phyloP scores from a whole-genome alignment of 768 basidiomycete genomes.

The Boletus pseudopeckii region DNA sequence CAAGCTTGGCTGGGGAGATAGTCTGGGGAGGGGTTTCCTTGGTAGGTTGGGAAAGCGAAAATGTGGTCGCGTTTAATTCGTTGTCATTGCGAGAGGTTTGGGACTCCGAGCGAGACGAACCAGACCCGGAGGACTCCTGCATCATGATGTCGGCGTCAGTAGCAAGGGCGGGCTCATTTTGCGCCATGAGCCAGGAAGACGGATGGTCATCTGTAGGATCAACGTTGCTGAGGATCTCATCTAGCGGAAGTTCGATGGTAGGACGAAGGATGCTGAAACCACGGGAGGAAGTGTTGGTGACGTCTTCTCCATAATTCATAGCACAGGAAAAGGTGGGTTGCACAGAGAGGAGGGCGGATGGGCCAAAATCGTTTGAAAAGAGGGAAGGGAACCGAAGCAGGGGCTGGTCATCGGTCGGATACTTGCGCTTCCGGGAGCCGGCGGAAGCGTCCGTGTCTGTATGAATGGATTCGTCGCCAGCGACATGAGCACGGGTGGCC shows the following conservation, averaged over 20 bases:
- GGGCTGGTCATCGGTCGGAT: slow-evolving; percentile 23
- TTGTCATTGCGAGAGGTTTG: slow-evolving; percentile 1
- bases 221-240: slow-evolving; percentile 58
- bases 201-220: slow-evolving; percentile 23
- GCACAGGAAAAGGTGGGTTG: slow-evolving; percentile 63
- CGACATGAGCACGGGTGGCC: slow-evolving; percentile 36
- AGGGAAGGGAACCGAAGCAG: slow-evolving; percentile 68
- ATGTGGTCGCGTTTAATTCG: slow-evolving; percentile 16
- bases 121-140: slow-evolving; percentile 23
- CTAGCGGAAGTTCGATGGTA: slow-evolving; percentile 83
- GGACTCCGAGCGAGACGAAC: slow-evolving; percentile 12
- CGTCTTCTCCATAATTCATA: slow-evolving; percentile 78
- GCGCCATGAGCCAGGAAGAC: background rate
- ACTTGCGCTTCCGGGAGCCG: slow-evolving; percentile 29
- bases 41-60: slow-evolving; percentile 36
- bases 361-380: slow-evolving; percentile 74
- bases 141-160: slow-evolving; percentile 26
- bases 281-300: slow-evolving; percentile 47
- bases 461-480: slow-evolving; percentile 23
- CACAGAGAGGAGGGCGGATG: slow-evolving; percentile 67
- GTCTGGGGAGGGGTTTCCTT: slow-evolving; percentile 48
- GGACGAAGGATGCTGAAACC: slow-evolving; percentile 65
- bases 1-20: slow-evolving; percentile 56
- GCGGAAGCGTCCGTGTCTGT: slow-evolving; percentile 23
- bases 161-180: slow-evolving; percentile 2